Percentiles rank a stretch among this genome's conserved stretches.
Conservation (phyloP, 2,329 filamentous ascomycete species). For the Cytospora schulzeri region DNA sequence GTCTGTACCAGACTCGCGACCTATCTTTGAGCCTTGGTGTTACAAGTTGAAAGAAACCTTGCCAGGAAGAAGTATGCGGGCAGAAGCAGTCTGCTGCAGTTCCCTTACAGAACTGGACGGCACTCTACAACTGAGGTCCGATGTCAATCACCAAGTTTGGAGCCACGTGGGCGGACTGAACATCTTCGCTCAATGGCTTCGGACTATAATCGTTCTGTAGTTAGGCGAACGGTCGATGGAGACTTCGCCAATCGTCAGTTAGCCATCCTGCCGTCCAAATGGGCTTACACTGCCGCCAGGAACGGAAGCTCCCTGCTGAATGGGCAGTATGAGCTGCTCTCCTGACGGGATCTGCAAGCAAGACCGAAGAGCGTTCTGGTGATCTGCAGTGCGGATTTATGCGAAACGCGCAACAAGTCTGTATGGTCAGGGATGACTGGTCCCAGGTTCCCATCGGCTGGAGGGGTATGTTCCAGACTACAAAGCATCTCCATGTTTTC, state of each 20-base stretch:
- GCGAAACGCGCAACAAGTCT: slow-evolving; percentile 23
- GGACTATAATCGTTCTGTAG: no score
- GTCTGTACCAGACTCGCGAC: not conserved
- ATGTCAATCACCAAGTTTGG: no score
- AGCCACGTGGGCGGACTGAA: no score
- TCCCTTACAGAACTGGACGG: no score
- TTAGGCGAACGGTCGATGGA: not conserved
- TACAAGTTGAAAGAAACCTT: not conserved
- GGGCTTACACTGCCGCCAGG: not conserved
- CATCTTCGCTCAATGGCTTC: no score
- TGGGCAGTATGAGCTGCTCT: not conserved
- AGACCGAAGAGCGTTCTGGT: slow-evolving; percentile 7
- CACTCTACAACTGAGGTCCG: no score
- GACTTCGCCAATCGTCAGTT: not conserved
- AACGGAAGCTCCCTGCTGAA: not conserved
- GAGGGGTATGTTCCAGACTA: slow-evolving; percentile 23
- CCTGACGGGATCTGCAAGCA: slow-evolving; percentile 12
- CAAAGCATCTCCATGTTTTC: slow-evolving; percentile 16
- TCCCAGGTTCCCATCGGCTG: slow-evolving; percentile 12
- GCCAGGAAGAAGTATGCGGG: no score
- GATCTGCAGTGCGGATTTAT: slow-evolving; percentile 24
- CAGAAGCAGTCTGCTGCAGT: no score
- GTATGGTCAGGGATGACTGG: slow-evolving; percentile 5
- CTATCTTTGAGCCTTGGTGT: not conserved
- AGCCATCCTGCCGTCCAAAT: not conserved